Base-by-base conservation (phyloP, 2,329 filamentous ascomycete genomes). In the Drechmeria coniospora region DNA sequence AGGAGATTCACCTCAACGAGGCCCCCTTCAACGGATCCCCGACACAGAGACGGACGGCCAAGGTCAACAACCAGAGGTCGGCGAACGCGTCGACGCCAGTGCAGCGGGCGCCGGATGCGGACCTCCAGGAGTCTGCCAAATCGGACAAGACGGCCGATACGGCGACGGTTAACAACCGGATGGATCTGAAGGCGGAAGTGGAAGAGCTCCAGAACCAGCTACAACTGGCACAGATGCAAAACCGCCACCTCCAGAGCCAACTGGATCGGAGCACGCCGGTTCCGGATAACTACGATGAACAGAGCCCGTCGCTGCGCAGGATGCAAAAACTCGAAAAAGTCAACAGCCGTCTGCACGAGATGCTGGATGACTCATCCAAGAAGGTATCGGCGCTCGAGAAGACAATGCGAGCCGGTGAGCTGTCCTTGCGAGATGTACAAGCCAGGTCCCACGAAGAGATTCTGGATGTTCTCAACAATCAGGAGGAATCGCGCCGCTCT, bases 141-240 rank as follows among this genome's bases (percentile, higher is more conserved):
- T 93, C 86, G 2, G 87, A 95, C 47, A 70, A 74, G 31, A 93
- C 83, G 1, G 72, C 46, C 15, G 87, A 94, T 49, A 79, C 83
- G 11, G 61, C 84, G 23, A 77, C 75, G 39, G 82, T 82, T 54
- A 87, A 90, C 56, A 83, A 79, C 45, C 76, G 79, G 21, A 87
- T 92, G 75, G 87, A 95, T 47, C 61, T 92, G 33, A 90, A 86
- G 44, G 71, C 82, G 4, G 86, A 95, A 44, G 64, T 94, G 9
- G 87, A 95, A 49, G 76, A 92, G 51, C 65, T 93, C 15, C 87
- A 94, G 49, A 94, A 92, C 48, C 83, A 93, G 49, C 68, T 95
- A 28, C 87, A 95, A 46, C 72, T 95, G 49, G 76, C 79, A 4
- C 79, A 94, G 51, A 93, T 95, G 82, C 81, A 92, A 42, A 94